A percentile compares a stretch with the other conserved stretches of the same genome.
Evolutionary conservation across 139 green algal species (phyloP).

Genomic region (Diplosphaera chodatii): DNA sequence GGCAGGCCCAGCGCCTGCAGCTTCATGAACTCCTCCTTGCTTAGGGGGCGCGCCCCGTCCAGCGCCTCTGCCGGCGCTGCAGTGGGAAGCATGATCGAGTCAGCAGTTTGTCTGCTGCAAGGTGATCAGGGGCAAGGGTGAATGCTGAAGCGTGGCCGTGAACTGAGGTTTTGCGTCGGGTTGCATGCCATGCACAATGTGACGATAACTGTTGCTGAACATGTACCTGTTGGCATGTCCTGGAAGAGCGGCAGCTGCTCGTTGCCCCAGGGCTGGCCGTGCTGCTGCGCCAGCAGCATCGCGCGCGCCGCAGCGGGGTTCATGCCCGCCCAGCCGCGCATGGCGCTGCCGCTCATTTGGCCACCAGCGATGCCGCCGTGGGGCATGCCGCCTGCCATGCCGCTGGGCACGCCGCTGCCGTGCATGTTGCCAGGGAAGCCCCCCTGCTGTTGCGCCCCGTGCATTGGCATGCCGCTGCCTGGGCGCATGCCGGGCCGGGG

Average conservation of each 20-base stretch:
- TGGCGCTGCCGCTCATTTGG: background rate
- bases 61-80: background rate
- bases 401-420: too few relatives aligned
- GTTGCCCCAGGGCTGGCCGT: background rate
- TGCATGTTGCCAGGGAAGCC: background rate
- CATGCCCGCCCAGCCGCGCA: background rate
- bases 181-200: too few relatives aligned
- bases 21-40: slow-evolving; percentile 1
- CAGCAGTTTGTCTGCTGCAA: too few relatives aligned
- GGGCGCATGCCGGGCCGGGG: too few relatives aligned
- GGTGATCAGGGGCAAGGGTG: too few relatives aligned
- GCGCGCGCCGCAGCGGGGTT: background rate
- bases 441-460: too few relatives aligned
- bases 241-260: background rate
- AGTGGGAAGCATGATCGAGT: background rate
- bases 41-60: background rate
- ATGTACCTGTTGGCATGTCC: background rate
- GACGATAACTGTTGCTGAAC: too few relatives aligned
- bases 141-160: too few relatives aligned
- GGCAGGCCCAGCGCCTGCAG: background rate
- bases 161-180: too few relatives aligned
- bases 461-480: too few relatives aligned
- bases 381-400: too few relatives aligned
- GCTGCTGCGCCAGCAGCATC: background rate
- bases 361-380: too few relatives aligned